phyloP scores from a whole-genome alignment of 139 green algal genomes.

The Trebouxia sp. region DNA sequence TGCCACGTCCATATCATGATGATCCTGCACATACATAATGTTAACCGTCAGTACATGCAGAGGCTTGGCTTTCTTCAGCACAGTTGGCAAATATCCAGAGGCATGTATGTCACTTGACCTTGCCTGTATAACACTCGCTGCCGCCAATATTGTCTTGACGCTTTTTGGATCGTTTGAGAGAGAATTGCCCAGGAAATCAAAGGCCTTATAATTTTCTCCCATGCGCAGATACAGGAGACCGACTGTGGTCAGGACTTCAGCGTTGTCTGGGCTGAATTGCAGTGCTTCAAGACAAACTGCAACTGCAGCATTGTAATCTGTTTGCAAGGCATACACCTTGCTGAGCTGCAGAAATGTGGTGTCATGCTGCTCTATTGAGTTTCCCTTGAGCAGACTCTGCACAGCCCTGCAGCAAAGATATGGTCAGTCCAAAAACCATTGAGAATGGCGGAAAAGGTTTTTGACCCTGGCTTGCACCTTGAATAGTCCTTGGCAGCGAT shows the following conservation, averaged over 20 bases:
- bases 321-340: conserved; percentile 47
- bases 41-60: too few relatives aligned
- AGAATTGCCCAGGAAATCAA: conserved; percentile 69
- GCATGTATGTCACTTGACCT: too few relatives aligned
- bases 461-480: neutral
- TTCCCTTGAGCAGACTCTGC: conserved; percentile 62
- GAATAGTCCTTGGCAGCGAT: neutral
- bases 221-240: conserved; percentile 78
- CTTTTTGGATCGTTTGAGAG: conserved; percentile 69
- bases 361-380: conserved; percentile 73
- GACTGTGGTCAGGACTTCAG: conserved; percentile 74
- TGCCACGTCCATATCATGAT: conserved; percentile 77
- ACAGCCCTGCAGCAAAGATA: conserved; percentile 46
- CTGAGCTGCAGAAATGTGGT: conserved; percentile 72
- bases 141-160: conserved; percentile 75
- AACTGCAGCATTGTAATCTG: conserved; percentile 35
- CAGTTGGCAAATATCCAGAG: too few relatives aligned
- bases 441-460: too few relatives aligned
- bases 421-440: too few relatives aligned
- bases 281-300: conserved; percentile 52
- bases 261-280: conserved; percentile 72
- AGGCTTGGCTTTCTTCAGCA: too few relatives aligned
- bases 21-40: conserved; percentile 75
- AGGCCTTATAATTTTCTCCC: conserved; percentile 69
- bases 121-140: conserved; percentile 77